Percentiles rank a stretch among this genome's conserved stretches.
These are phyloP conservation scores for Picea sitchensis DNA, from an alignment of 75 land plant genomes.

Conservation along the genomic window DNA sequence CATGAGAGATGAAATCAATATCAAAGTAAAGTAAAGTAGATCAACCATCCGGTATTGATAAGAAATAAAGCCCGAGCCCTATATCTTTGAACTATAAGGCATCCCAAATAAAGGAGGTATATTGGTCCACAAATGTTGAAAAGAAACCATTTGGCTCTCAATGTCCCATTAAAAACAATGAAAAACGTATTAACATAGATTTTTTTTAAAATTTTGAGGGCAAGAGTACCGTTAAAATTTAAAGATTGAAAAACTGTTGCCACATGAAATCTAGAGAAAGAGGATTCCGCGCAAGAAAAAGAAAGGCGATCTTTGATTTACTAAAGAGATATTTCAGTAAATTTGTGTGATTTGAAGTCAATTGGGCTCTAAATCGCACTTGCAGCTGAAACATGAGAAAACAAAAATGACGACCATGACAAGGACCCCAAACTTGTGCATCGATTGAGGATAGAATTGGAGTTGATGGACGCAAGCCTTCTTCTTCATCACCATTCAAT, in stretches of 20 bases:
- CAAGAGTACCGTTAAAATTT: neutral
- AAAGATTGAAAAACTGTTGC: conserved; percentile 58
- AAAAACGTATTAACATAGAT: too few species aligned
- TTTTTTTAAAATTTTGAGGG: too few species aligned
- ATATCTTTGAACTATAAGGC: too few species aligned
- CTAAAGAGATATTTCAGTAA: conserved; percentile 6
- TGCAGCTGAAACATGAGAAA: neutral
- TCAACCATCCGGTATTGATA: too few species aligned
- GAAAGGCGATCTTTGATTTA: conserved; percentile 63
- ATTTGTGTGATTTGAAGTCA: neutral
- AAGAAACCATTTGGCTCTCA: too few species aligned
- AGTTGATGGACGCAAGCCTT: neutral
- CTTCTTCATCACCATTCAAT: neutral
- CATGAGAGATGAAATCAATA: too few species aligned
- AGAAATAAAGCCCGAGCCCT: too few species aligned
- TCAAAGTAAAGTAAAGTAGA: too few species aligned
- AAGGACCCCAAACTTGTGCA: neutral
- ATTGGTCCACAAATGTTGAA: too few species aligned
- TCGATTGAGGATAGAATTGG: neutral
- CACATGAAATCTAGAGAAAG: conserved; percentile 93
- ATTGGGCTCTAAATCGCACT: neutral
- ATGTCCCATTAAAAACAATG: too few species aligned
- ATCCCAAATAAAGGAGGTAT: too few species aligned
- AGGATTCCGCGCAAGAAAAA: conserved; percentile 65
- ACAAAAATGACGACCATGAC: neutral